These are phyloP conservation scores for Cryphonectria nitschkei DNA, from an alignment of 2,329 filamentous ascomycete species.

Conservation along the genomic window DNA sequence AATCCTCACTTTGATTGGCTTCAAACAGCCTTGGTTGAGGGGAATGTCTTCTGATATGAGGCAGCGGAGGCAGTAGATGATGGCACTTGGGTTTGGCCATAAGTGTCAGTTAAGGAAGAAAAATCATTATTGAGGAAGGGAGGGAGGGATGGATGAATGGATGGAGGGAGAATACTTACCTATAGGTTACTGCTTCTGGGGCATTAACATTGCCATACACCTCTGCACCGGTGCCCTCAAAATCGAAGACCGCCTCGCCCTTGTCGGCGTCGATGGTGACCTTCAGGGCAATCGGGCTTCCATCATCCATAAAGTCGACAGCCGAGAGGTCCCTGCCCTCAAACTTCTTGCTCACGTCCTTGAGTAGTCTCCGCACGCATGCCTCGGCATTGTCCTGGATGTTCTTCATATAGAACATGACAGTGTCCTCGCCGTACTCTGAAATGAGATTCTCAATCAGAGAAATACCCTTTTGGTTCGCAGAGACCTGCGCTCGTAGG, in stretches of 20 bases:
- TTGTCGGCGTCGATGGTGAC: slow-evolving; percentile 75
- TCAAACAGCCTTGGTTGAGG: slow-evolving; percentile 82
- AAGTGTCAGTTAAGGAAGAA: slow-evolving; percentile 17
- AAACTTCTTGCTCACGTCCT: slow-evolving; percentile 70
- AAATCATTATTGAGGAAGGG: neutral
- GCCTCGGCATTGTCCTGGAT: slow-evolving; percentile 82
- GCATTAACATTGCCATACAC: slow-evolving; percentile 79
- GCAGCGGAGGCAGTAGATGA: slow-evolving; percentile 83
- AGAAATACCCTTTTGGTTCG: slow-evolving; percentile 83
- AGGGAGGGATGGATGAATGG: too few species aligned
- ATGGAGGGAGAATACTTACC: slow-evolving; percentile 13
- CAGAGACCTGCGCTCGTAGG: slow-evolving; percentile 83
- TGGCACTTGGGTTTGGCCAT: slow-evolving; percentile 53
- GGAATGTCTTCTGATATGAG: slow-evolving; percentile 83
- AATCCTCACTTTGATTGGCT: slow-evolving; percentile 75
- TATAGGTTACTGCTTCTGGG: slow-evolving; percentile 77
- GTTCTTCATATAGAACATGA: slow-evolving; percentile 81
- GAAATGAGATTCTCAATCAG: slow-evolving; percentile 74
- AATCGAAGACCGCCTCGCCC: slow-evolving; percentile 79
- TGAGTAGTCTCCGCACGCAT: slow-evolving; percentile 74
- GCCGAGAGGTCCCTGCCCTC: slow-evolving; percentile 73
- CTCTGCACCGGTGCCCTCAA: slow-evolving; percentile 74
- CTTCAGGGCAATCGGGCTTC: slow-evolving; percentile 74
- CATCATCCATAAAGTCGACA: slow-evolving; percentile 86
- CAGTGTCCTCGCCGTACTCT: slow-evolving; percentile 77